These are phyloP conservation scores for Lantana camara DNA, from an alignment of 257 asterid species.

Conservation along the genomic window DNA sequence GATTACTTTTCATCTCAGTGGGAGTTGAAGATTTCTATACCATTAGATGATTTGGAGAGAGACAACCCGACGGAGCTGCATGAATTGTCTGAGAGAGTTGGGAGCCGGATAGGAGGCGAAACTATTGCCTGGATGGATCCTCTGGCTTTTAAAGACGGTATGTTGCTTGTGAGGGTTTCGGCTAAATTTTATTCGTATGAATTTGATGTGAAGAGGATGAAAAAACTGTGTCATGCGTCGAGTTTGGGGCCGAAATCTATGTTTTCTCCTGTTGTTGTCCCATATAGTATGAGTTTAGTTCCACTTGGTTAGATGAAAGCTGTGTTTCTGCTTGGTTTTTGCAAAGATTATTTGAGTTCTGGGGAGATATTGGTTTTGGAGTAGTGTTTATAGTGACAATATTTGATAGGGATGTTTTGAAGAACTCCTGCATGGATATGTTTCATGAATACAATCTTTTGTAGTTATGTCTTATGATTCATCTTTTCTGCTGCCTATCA, in stretches of 20 bases:
- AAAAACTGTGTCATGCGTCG: conserved; percentile 37
- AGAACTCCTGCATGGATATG: neutral
- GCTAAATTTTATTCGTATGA: conserved; percentile 31
- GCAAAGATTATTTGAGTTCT: no score
- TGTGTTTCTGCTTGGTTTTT: neutral
- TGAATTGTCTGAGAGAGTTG: conserved; percentile 36
- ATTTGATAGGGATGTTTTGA: neutral
- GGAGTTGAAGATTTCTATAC: conserved; percentile 33
- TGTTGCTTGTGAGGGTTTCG: conserved; percentile 46
- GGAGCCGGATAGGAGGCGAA: neutral
- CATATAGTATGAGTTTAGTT: conserved; percentile 65
- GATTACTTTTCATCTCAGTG: conserved; percentile 48
- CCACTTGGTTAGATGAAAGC: conserved; percentile 36
- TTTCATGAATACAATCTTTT: neutral
- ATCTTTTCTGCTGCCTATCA: no score
- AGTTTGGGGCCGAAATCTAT: conserved; percentile 47
- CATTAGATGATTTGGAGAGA: conserved; percentile 45
- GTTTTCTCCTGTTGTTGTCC: conserved; percentile 50
- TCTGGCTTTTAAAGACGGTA: conserved; percentile 53
- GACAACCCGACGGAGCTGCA: conserved; percentile 32
- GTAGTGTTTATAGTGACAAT: neutral
- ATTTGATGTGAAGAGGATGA: conserved; percentile 51
- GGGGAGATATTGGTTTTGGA: neutral
- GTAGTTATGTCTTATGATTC: neutral
- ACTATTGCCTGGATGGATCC: conserved; percentile 44